Conservation (phyloP, 2,329 filamentous ascomycete genomes). For the Eurotiales sp. region DNA sequence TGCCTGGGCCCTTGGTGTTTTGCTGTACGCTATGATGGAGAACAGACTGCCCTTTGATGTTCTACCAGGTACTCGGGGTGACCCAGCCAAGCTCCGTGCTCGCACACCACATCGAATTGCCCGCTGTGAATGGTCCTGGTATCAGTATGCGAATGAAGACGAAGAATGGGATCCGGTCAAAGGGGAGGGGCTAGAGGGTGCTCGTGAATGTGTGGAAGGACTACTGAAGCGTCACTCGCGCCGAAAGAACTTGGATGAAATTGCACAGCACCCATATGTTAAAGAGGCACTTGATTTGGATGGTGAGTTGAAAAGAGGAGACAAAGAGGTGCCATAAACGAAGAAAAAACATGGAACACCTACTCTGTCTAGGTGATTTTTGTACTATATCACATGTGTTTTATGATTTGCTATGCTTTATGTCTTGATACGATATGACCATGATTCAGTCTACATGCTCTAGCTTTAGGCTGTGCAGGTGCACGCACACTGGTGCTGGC, state of each 20-base stretch:
- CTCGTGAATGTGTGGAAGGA: conserved; percentile 76
- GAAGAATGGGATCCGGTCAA: conserved; percentile 77
- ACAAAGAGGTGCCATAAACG: conserved; percentile 47
- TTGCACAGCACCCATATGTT: conserved; percentile 74
- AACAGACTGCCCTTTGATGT: conserved; percentile 91
- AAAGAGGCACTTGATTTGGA: conserved; percentile 66
- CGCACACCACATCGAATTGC: conserved; percentile 92
- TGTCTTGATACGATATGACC: conserved; percentile 7
- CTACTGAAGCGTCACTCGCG: conserved; percentile 77
- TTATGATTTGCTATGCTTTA: conserved; percentile 16
- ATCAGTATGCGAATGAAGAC: conserved; percentile 75
- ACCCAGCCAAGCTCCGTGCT: conserved; percentile 70
- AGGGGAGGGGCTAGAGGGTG: conserved; percentile 65
- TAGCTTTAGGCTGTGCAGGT: no score
- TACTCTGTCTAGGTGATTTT: conserved; percentile 4
- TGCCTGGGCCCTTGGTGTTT: conserved; percentile 90
- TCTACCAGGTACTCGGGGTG: conserved; percentile 68
- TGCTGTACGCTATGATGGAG: conserved; percentile 91
- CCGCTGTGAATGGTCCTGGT: conserved; percentile 92
- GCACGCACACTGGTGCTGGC: no score
- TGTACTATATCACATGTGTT: conserved; percentile 11
- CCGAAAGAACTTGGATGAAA: conserved; percentile 70
- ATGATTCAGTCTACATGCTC: background rate
- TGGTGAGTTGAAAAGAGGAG: conserved; percentile 51
- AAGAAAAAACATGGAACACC: background rate